Conservation (phyloP, 768 basidiomycete species). For the Agaricus subrufescens region DNA sequence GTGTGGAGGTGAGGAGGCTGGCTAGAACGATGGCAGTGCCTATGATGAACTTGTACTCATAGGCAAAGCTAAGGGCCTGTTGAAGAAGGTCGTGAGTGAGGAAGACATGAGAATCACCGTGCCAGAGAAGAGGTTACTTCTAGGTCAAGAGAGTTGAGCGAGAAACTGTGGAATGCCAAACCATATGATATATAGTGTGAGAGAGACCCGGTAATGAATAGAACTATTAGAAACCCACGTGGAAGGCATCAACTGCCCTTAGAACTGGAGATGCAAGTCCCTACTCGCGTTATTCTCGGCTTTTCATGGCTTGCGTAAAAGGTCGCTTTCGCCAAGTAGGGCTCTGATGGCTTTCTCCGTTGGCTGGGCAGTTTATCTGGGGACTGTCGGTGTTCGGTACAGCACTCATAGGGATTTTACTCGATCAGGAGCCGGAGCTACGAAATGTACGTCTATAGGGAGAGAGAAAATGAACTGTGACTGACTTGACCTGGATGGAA, state of each 20-base stretch:
- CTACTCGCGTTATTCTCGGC: constrained; percentile 50
- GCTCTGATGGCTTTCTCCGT: constrained; percentile 73
- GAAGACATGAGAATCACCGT: not conserved
- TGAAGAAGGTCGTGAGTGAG: not conserved
- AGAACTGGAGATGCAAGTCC: not conserved
- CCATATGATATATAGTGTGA: too few relatives aligned
- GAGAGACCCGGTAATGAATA: too few relatives aligned
- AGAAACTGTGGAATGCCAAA: too few relatives aligned
- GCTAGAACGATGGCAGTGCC: not conserved
- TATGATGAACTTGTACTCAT: not conserved
- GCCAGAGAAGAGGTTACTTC: too few relatives aligned
- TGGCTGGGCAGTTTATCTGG: constrained; percentile 71
- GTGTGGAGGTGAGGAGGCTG: too few relatives aligned
- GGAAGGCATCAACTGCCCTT: too few relatives aligned
- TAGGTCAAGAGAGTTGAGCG: too few relatives aligned
- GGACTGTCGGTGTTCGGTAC: constrained; percentile 60
- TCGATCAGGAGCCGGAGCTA: constrained; percentile 75
- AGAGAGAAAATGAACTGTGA: not conserved
- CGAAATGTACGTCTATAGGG: constrained; percentile 53
- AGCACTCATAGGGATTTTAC: constrained; percentile 73
- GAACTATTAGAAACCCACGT: too few relatives aligned
- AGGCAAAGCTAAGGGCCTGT: not conserved
- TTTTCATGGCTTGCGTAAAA: constrained; percentile 64
- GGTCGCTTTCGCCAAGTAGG: constrained; percentile 76
- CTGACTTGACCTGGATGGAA: constrained; percentile 47